These are phyloP conservation scores for Byssochlamys sp. DNA, from an alignment of 2,329 filamentous ascomycete species.

Conservation along the genomic window DNA sequence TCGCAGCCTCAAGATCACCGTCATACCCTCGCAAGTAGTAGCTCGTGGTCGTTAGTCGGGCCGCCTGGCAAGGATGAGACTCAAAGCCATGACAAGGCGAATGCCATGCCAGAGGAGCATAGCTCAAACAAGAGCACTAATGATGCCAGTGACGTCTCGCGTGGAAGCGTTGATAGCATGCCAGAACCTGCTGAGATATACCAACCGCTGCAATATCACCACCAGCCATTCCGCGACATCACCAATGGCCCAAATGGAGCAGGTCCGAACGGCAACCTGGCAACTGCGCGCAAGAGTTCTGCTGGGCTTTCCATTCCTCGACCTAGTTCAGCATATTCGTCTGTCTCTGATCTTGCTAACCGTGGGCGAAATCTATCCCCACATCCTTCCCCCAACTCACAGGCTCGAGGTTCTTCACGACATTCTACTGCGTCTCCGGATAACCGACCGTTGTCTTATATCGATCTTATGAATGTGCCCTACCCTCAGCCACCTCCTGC, in stretches of 20 bases:
- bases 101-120: slow-evolving; percentile 18
- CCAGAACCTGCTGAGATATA: slow-evolving; percentile 26
- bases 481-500: slow-evolving; percentile 71
- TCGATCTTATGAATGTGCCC: slow-evolving; percentile 56
- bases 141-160: slow-evolving; percentile 20
- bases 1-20: slow-evolving; percentile 12
- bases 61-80: slow-evolving; percentile 16
- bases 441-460: slow-evolving; percentile 49
- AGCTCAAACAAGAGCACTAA: slow-evolving; percentile 15
- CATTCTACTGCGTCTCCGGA: slow-evolving; percentile 47
- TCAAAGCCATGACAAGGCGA: slow-evolving; percentile 10
- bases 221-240: slow-evolving; percentile 37
- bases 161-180: slow-evolving; percentile 27
- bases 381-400: slow-evolving; percentile 38
- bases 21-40: slow-evolving; percentile 25
- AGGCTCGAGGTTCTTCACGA: slow-evolving; percentile 42
- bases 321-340: slow-evolving; percentile 67
- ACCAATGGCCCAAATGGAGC: slow-evolving; percentile 14
- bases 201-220: slow-evolving; percentile 44
- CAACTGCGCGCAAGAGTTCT: slow-evolving; percentile 43
- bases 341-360: slow-evolving; percentile 57
- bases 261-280: slow-evolving; percentile 53
- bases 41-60: slow-evolving; percentile 27
- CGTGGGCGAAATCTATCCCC: slow-evolving; percentile 53
- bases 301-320: slow-evolving; percentile 53